A percentile compares a stretch with the other conserved stretches of the same genome.
phyloP scores from a whole-genome alignment of 805 yeast species.

The Saccharomycopsis olivae region DNA sequence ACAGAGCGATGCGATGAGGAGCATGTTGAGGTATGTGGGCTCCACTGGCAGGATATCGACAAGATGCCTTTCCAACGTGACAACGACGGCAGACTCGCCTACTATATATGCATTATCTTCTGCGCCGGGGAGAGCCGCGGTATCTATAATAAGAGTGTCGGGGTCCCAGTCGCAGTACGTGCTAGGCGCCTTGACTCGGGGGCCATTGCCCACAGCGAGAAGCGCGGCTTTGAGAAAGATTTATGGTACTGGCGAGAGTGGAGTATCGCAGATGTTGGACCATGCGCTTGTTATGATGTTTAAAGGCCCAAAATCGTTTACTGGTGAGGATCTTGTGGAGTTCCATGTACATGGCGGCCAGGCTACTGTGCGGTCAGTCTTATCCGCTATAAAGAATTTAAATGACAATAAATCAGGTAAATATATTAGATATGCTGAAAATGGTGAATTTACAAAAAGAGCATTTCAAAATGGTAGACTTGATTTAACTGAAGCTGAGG shows the following conservation, averaged over 20 bases:
- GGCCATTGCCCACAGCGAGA: conserved; percentile 36
- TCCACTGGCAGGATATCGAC: too few species aligned
- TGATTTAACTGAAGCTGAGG: conserved; percentile 86
- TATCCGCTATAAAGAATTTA: conserved; percentile 46
- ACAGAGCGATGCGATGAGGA: too few species aligned
- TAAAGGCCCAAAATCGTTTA: conserved; percentile 65
- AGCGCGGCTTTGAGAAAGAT: conserved; percentile 49
- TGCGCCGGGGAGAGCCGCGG: conserved; percentile 69
- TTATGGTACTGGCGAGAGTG: conserved; percentile 24
- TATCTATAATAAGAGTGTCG: conserved; percentile 74
- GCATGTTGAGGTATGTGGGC: too few species aligned
- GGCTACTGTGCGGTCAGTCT: conserved; percentile 65
- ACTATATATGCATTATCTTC: conserved; percentile 92
- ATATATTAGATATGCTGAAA: conserved; percentile 68
- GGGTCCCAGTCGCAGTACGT: conserved; percentile 52
- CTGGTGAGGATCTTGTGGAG: conserved; percentile 88
- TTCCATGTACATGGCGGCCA: conserved; percentile 91
- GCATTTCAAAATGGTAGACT: conserved; percentile 78
- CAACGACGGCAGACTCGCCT: too few species aligned
- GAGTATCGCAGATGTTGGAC: conserved; percentile 43
- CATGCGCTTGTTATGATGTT: conserved; percentile 67
- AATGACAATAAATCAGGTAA: conserved; percentile 29
- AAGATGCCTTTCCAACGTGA: too few species aligned
- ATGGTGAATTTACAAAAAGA: conserved; percentile 84
- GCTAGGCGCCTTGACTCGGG: conserved; percentile 35